Evolutionary conservation across 805 yeast genomes (phyloP).

Genomic region (Saturnispora quitensis): DNA sequence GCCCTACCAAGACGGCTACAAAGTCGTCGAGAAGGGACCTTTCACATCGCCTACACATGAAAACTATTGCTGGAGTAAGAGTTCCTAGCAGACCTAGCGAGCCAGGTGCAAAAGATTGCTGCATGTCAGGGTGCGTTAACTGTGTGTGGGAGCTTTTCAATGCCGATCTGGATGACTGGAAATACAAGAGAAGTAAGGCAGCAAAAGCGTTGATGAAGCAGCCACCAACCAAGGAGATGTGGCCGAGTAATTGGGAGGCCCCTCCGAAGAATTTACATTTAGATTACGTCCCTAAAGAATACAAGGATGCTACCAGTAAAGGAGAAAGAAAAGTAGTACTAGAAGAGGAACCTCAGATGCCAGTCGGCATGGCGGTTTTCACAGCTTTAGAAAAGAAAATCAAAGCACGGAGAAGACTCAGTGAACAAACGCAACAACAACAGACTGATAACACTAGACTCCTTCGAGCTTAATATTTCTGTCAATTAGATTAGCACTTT

Average conservation of each 20-base stretch:
- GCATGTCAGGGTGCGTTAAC: slow-evolving; percentile 94
- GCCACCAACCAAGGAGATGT: slow-evolving; percentile 27
- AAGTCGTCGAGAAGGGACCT: slow-evolving; percentile 30
- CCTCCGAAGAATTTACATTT: slow-evolving; percentile 35
- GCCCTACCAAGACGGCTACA: slow-evolving; percentile 24
- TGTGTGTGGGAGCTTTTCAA: slow-evolving; percentile 94
- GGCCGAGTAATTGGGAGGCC: slow-evolving; percentile 63
- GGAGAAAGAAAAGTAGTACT: slow-evolving; percentile 10
- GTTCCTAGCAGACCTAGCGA: slow-evolving; percentile 83
- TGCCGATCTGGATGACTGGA: slow-evolving; percentile 86
- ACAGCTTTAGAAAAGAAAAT: slow-evolving; percentile 71
- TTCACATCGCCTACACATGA: slow-evolving; percentile 26
- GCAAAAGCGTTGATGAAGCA: slow-evolving; percentile 30
- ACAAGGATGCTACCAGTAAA: slow-evolving; percentile 10
- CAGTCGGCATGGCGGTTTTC: slow-evolving; percentile 69
- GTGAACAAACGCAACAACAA: background rate
- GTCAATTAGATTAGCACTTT: background rate
- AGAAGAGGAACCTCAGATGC: slow-evolving; percentile 45
- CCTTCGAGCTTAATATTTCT: background rate
- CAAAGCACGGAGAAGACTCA: slow-evolving; percentile 23
- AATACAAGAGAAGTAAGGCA: slow-evolving; percentile 48
- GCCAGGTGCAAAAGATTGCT: slow-evolving; percentile 74
- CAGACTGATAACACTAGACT: background rate
- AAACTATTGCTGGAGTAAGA: slow-evolving; percentile 49
- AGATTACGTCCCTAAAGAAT: slow-evolving; percentile 37